Percentiles rank a stretch among this genome's conserved stretches.
Conservation (phyloP, 192 early-diverging fungal species). For the Coemansia nantahalensis region DNA sequence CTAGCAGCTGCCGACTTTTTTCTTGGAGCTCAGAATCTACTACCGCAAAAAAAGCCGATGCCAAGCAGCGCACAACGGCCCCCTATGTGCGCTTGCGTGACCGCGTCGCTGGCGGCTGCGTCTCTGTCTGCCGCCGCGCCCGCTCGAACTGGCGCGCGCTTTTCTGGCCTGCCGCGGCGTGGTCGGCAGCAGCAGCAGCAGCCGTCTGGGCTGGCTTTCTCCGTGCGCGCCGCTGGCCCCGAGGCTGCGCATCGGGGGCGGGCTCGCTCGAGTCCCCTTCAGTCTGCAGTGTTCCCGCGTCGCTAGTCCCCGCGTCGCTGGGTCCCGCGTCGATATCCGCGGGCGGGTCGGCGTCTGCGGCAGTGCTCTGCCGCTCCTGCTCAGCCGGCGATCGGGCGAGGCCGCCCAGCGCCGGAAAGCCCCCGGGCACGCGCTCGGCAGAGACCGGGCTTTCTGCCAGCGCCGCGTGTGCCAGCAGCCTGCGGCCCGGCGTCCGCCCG, state of each 20-base stretch:
- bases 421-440: conserved; percentile 7
- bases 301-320: conserved; percentile 6
- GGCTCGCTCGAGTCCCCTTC: not conserved
- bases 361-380: conserved; percentile 3
- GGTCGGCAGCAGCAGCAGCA: not conserved
- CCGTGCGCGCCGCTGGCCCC: not conserved
- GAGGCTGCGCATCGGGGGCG: not conserved
- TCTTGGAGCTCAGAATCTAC: not conserved
- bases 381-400: conserved; percentile 28
- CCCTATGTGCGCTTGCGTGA: conserved; percentile 33
- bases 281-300: not conserved
- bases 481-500: conserved; percentile 10
- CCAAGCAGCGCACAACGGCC: too few species aligned
- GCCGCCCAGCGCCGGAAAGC: conserved; percentile 5
- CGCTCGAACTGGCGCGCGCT: conserved; percentile 33
- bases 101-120: not conserved
- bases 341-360: too few species aligned
- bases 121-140: conserved; percentile 5
- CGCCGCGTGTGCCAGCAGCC: conserved; percentile 4
- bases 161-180: conserved; percentile 2
- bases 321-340: too few species aligned
- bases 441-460: conserved; percentile 4
- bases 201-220: not conserved
- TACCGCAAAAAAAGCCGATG: not conserved
- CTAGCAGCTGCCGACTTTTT: conserved; percentile 8